Evolutionary conservation across 179 eudicot genomes (phyloP), one percentile per base, ranked within the genome.

Genomic region (Drosera spatulata): DNA sequence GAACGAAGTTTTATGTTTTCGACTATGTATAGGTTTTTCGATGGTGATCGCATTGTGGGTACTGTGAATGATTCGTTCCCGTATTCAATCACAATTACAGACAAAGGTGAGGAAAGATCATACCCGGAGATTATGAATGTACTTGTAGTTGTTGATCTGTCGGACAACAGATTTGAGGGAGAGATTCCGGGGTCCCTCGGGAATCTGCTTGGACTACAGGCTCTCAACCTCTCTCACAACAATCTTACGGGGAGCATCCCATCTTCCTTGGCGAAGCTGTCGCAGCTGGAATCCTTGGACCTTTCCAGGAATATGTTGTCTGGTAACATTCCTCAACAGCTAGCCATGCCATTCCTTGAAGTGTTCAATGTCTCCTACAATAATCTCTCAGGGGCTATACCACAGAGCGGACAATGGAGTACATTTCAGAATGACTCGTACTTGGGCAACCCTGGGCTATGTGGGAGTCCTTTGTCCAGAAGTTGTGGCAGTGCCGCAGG

Each of bases 201-300:
- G 13, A 33, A 59, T 45, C 79, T 78, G 7, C 39, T 7, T 6
- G 71, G 61, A 15, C 77, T 78, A 37, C 58, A 64, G 39, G 39
- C 61, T 4, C 68, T 81, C 41, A 69, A 81, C 55, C 49, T 81
- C 2, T 81, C 85, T 13, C 39, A 68, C 72, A 81, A 75, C 50
- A 45, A 22, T 49, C 68, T 77, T 2, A 33, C 43, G 1, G 76
- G 80, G 39, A 13, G 8, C 10, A 75, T 80, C 33, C 74, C 82
- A 22, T 9, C 60, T 5, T 66, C 68, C 6, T 13, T 77, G 1
- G 69, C 70, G 1, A 62, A 74, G 13, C 52, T 80, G 46, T 55
- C 15, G 46, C 48, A 72, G 2, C 66, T 80, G 15, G 78, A 80
- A 37, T 69, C 73, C 2, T 51, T 77, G 40, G 82, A 80, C 47